Percentiles rank a stretch among this genome's conserved stretches.
phyloP scores from a whole-genome alignment of 148 eudicot genomes.

The Rhododendron ovatum region DNA sequence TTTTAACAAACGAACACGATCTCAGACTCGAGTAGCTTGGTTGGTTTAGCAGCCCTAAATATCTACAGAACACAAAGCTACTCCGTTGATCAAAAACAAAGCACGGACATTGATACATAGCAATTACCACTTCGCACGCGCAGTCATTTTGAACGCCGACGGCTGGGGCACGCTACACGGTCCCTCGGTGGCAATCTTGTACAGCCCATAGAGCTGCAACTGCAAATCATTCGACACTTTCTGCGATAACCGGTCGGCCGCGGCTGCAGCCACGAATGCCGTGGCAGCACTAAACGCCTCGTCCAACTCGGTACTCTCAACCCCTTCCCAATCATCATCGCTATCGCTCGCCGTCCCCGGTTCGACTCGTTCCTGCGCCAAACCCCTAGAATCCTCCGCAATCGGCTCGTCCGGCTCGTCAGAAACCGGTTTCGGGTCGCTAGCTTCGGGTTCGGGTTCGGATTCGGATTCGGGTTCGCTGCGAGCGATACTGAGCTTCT shows the following conservation, averaged over 20 bases:
- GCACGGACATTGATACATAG: background rate
- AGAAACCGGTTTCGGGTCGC: background rate
- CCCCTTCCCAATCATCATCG: slow-evolving; percentile 99
- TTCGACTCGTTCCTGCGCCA: slow-evolving; percentile 39
- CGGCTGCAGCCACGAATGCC: slow-evolving; percentile 87
- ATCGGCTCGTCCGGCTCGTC: slow-evolving; percentile 22
- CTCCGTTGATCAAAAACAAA: background rate
- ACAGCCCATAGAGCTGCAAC: slow-evolving; percentile 76
- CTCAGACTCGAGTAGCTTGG: background rate
- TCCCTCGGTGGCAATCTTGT: slow-evolving; percentile 95
- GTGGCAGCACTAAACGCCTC: slow-evolving; percentile 93
- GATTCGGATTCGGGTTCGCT: slow-evolving; percentile 19
- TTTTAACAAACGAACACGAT: no score
- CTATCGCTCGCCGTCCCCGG: slow-evolving; percentile 24
- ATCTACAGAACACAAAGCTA: background rate
- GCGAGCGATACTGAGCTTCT: slow-evolving; percentile 44
- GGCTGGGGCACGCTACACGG: slow-evolving; percentile 80
- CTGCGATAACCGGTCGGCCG: slow-evolving; percentile 51
- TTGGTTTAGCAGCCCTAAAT: background rate
- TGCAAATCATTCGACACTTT: slow-evolving; percentile 76
- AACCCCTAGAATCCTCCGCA: slow-evolving; percentile 28
- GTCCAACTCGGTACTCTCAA: slow-evolving; percentile 93
- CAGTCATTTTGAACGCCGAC: slow-evolving; percentile 78
- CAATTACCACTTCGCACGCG: slow-evolving; percentile 88
- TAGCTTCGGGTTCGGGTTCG: background rate